These are phyloP conservation scores for Grosmannia serpens DNA, from an alignment of 2,329 filamentous ascomycete species.

Conservation along the genomic window DNA sequence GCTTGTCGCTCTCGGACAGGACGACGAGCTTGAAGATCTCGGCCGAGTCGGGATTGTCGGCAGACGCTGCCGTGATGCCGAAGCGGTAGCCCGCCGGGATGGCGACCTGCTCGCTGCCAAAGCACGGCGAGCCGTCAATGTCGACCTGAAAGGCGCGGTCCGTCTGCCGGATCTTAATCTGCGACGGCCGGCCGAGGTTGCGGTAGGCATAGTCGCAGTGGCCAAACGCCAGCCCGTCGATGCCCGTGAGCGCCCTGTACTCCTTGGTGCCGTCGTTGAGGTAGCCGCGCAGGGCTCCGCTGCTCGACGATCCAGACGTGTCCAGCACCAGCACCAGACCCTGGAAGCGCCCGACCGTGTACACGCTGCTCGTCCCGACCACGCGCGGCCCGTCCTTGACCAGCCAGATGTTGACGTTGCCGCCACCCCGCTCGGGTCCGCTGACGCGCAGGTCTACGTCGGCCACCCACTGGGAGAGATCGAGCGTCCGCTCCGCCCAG, in stretches of 20 bases:
- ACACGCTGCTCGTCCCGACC: slow-evolving; percentile 65
- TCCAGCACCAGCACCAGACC: slow-evolving; percentile 84
- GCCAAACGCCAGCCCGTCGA: slow-evolving; percentile 82
- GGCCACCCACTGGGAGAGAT: slow-evolving; percentile 62
- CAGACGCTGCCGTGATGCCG: slow-evolving; percentile 77
- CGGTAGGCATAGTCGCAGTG: slow-evolving; percentile 87
- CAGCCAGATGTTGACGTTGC: slow-evolving; percentile 93
- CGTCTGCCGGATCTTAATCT: slow-evolving; percentile 61
- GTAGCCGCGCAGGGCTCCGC: slow-evolving; percentile 81
- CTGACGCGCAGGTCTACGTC: slow-evolving; percentile 82
- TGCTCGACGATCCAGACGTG: slow-evolving; percentile 53
- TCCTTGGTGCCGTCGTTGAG: slow-evolving; percentile 82
- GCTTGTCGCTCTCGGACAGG: slow-evolving; percentile 32
- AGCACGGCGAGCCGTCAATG: slow-evolving; percentile 71
- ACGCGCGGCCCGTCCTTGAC: slow-evolving; percentile 53
- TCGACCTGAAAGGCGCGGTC: slow-evolving; percentile 59
- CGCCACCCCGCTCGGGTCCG: slow-evolving; percentile 73
- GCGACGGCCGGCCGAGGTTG: slow-evolving; percentile 76
- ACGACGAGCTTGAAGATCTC: slow-evolving; percentile 83
- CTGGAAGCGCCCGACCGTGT: slow-evolving; percentile 76
- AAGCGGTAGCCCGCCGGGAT: slow-evolving; percentile 75
- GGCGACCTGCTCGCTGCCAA: slow-evolving; percentile 67
- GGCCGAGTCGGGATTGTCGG: slow-evolving; percentile 87
- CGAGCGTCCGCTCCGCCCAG: slow-evolving; percentile 59
- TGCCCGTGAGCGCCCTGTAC: slow-evolving; percentile 65